These are phyloP conservation scores for Graphium sp. DNA, from an alignment of 2,329 filamentous ascomycete species.

Conservation along the genomic window DNA sequence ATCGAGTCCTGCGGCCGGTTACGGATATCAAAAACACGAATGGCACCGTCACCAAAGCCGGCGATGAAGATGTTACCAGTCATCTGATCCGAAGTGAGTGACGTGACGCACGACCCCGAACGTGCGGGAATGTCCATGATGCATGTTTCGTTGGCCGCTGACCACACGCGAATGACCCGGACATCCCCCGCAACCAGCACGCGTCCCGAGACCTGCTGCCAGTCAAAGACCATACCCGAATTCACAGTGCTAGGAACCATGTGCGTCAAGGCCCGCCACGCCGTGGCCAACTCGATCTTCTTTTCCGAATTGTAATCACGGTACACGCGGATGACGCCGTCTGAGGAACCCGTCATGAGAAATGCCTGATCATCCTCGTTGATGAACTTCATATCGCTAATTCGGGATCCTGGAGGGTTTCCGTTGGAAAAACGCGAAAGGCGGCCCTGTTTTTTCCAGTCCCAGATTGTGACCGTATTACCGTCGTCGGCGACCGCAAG, in stretches of 20 bases:
- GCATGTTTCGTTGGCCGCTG: constrained; percentile 83
- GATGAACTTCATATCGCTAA: constrained; percentile 92
- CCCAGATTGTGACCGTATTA: constrained; percentile 84
- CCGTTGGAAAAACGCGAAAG: constrained; percentile 84
- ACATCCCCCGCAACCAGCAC: constrained; percentile 94
- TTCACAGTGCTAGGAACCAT: constrained; percentile 89
- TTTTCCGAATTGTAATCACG: constrained; percentile 71
- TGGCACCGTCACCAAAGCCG: constrained; percentile 87
- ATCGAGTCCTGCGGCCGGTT: constrained; percentile 73
- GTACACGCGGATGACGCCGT: constrained; percentile 87
- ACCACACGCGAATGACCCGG: constrained; percentile 91
- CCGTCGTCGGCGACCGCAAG: constrained; percentile 85
- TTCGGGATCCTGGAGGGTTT: constrained; percentile 78
- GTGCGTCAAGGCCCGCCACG: constrained; percentile 84
- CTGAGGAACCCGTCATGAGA: constrained; percentile 85
- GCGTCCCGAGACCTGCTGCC: constrained; percentile 94
- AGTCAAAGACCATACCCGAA: constrained; percentile 92
- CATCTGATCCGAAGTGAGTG: constrained; percentile 91
- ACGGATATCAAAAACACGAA: constrained; percentile 86
- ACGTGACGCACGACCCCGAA: constrained; percentile 89
- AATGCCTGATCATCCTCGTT: constrained; percentile 96
- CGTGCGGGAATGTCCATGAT: constrained; percentile 86
- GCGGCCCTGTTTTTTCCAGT: constrained; percentile 65
- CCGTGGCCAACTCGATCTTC: constrained; percentile 69
- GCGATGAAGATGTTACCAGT: constrained; percentile 93